phyloP scores from a whole-genome alignment of 805 yeast species.

The Teunomyces aglyptinius region DNA sequence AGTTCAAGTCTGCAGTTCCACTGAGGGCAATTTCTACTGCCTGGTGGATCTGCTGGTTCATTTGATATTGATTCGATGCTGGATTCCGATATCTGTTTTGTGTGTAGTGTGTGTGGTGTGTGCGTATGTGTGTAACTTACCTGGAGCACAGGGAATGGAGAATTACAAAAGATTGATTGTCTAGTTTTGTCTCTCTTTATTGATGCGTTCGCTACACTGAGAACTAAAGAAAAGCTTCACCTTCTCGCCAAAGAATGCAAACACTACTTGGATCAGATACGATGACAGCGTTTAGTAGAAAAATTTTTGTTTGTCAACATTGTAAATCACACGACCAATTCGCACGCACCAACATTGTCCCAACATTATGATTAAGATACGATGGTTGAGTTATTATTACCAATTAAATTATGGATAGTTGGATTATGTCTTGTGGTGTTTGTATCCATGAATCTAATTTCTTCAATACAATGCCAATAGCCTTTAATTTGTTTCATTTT shows the following conservation, averaged over 20 bases:
- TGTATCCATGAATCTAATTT: too few species aligned
- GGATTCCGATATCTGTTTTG: background rate
- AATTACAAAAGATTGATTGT: background rate
- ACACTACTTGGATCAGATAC: slow-evolving; percentile 3
- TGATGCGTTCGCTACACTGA: slow-evolving; percentile 1
- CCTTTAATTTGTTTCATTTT: too few species aligned
- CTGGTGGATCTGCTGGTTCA: slow-evolving; percentile 71
- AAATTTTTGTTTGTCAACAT: slow-evolving; percentile 3
- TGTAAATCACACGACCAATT: slow-evolving; percentile 1
- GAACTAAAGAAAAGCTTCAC: background rate
- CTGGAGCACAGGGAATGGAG: background rate
- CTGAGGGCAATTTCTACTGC: slow-evolving; percentile 83
- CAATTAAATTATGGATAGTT: too few species aligned
- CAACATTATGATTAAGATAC: too few species aligned
- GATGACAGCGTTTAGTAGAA: slow-evolving; percentile 2
- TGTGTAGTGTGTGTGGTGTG: background rate
- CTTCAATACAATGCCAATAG: too few species aligned
- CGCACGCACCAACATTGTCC: background rate
- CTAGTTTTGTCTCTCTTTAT: background rate
- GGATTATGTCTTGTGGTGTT: too few species aligned
- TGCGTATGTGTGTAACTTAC: background rate
- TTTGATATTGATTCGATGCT: slow-evolving; percentile 5
- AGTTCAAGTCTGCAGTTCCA: slow-evolving; percentile 57
- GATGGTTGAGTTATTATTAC: too few species aligned
- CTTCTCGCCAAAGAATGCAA: slow-evolving; percentile 3